These are phyloP conservation scores for Teunomyces lycoperdinae DNA, from an alignment of 805 yeast species.

Conservation along the genomic window DNA sequence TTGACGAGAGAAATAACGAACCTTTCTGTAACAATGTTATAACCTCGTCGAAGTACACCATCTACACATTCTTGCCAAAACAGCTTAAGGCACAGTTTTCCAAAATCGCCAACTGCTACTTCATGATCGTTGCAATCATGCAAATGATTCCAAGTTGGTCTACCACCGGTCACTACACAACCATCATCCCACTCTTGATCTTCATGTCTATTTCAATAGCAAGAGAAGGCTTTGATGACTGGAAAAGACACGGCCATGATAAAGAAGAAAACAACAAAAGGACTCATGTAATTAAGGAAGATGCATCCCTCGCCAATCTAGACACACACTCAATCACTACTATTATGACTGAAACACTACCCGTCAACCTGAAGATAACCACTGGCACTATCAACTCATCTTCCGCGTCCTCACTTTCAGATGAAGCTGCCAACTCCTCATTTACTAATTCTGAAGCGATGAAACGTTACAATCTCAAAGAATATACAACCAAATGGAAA, in stretches of 20 bases:
- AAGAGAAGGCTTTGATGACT: slow-evolving; percentile 93
- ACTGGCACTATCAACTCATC: neutral
- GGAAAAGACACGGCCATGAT: slow-evolving; percentile 81
- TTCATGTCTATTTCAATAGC: slow-evolving; percentile 87
- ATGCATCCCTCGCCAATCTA: slow-evolving; percentile 22
- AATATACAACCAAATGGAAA: slow-evolving; percentile 57
- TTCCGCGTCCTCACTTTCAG: slow-evolving; percentile 10
- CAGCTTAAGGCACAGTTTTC: slow-evolving; percentile 90
- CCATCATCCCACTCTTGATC: slow-evolving; percentile 82
- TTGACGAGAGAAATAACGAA: slow-evolving; percentile 67
- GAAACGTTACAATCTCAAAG: slow-evolving; percentile 31
- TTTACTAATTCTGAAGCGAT: slow-evolving; percentile 16
- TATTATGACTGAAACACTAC: slow-evolving; percentile 37
- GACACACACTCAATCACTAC: slow-evolving; percentile 39
- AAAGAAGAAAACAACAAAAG: slow-evolving; percentile 68
- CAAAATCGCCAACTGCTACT: slow-evolving; percentile 87
- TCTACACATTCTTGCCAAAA: slow-evolving; percentile 80
- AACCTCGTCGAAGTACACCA: slow-evolving; percentile 83
- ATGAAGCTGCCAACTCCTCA: slow-evolving; percentile 7
- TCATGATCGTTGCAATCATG: slow-evolving; percentile 82
- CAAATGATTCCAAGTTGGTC: slow-evolving; percentile 98
- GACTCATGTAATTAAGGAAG: slow-evolving; percentile 31
- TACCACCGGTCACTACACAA: slow-evolving; percentile 92
- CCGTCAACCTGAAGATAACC: slow-evolving; percentile 10
- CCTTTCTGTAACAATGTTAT: slow-evolving; percentile 68